These are phyloP conservation scores for Penstemon davidsonii DNA, from an alignment of 257 asterid genomes.

Conservation along the genomic window DNA sequence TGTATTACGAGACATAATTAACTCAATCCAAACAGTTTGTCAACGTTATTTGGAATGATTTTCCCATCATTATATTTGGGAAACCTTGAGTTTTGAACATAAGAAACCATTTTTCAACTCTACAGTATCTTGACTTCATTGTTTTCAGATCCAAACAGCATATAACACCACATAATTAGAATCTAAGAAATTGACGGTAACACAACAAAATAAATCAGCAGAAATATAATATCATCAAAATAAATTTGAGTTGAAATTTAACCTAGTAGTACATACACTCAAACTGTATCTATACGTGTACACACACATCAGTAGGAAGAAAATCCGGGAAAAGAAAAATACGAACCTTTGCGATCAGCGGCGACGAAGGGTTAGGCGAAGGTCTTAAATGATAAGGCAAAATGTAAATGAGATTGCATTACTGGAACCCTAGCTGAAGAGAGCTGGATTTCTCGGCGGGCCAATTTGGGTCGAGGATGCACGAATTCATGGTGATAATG, in stretches of 20 bases:
- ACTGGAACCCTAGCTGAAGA: constrained; percentile 36
- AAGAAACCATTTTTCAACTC: neutral
- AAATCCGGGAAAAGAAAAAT: neutral
- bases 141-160: constrained; percentile 16
- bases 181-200: constrained; percentile 5
- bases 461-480: constrained; percentile 28
- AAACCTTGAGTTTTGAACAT: too few species aligned
- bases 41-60: neutral
- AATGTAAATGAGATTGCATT: neutral
- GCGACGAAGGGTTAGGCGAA: constrained; percentile 18
- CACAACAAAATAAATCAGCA: constrained; percentile 19
- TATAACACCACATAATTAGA: neutral
- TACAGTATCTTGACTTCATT: neutral
- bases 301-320: neutral
- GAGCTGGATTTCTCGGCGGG: constrained; percentile 29
- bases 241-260: too few species aligned
- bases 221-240: neutral
- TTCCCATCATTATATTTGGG: neutral
- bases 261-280: too few species aligned
- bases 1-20: neutral
- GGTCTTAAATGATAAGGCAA: constrained; percentile 27
- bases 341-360: constrained; percentile 27
- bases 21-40: neutral
- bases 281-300: too few species aligned
- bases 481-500: constrained; percentile 19